phyloP scores from a whole-genome alignment of 352 stramenopile species.

The Phytophthora sojae region DNA sequence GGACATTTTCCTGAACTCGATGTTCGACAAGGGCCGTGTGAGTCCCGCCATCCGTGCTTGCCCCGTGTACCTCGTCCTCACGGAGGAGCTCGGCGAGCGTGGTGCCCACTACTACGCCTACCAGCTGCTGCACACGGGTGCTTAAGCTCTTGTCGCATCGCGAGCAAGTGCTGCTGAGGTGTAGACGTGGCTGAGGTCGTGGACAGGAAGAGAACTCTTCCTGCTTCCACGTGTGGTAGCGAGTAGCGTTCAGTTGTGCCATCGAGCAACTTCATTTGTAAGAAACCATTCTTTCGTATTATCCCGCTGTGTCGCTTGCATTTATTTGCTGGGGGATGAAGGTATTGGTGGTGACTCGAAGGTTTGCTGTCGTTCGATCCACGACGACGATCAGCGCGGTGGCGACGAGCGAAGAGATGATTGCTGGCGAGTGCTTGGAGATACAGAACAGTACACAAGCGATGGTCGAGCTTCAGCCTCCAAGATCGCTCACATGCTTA shows the following conservation, averaged over 20 bases:
- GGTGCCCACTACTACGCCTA: constrained; percentile 90
- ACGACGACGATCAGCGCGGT: constrained; percentile 1
- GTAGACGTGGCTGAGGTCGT: constrained; percentile 28
- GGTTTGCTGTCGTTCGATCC: background rate
- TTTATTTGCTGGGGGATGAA: background rate
- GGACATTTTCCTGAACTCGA: constrained; percentile 73
- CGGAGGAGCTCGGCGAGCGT: constrained; percentile 88
- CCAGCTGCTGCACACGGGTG: constrained; percentile 66
- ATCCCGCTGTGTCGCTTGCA: background rate
- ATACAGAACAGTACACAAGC: background rate
- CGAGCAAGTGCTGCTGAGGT: constrained; percentile 25
- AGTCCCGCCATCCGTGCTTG: constrained; percentile 72
- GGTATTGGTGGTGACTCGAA: background rate
- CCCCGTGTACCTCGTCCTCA: constrained; percentile 91
- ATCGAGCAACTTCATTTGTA: constrained; percentile 33
- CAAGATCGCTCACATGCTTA: background rate
- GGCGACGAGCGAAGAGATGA: background rate
- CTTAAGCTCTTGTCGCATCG: constrained; percentile 32
- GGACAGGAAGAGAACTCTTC: background rate
- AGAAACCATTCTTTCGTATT: constrained; percentile 30
- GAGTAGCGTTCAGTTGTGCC: constrained; percentile 30
- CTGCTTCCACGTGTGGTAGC: constrained; percentile 7
- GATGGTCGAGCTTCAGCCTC: background rate
- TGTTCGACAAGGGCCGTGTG: constrained; percentile 91
- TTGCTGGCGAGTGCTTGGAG: background rate